Base-by-base conservation (phyloP, 495 filamentous ascomycete genomes). In the Schizothecium vesticola region DNA sequence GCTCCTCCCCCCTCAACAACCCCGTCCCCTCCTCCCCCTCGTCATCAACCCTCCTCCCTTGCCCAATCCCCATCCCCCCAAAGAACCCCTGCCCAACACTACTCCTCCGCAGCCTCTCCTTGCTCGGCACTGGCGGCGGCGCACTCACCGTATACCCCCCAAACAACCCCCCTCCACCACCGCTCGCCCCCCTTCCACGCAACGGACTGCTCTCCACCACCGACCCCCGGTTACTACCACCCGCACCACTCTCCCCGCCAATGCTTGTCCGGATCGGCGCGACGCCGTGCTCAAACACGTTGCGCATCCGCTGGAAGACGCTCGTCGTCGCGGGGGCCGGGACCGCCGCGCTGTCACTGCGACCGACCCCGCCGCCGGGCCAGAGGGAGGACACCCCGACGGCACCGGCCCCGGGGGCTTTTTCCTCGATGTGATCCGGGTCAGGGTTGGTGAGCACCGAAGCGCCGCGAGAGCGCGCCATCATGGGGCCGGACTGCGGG, bases 241-340 rank as follows among this genome's bases (percentile, higher is more conserved):
- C 33, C 11, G 11, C 31, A 13, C 31, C 31, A 43, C 36, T 51
- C 36, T 51, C 43, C 36, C 36, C 36, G 0, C 33, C 12, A 1
- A 36, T 5, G 19, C 43, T 51, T 6, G 16, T 51, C 16, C 43
- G 16, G 1, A 51, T n/a, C 1, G 43, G 43, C 6, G 43, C 19
- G 1, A 51, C 43, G 6, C 43, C 43, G 16, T 72, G 69, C 64
- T 77, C 76, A 58, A 77, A 78, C 8, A 78, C 69, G 31, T 61
- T 75, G 19, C 76, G 70, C 76, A 78, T 77, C 10, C 71, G 67
- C 59, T 75, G 70, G 73, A 78, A 78, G 22, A 78, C 67, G 16
- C 70, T 73, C 3, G 59, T 31, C 1, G 64, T 16, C 10, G 26
- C 13, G 0, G 25, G 26, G 0, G 60, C 36, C 9, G 67, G 25